Conservation (phyloP, 129 eudicot genomes). For the Tanacetum coccineum region DNA sequence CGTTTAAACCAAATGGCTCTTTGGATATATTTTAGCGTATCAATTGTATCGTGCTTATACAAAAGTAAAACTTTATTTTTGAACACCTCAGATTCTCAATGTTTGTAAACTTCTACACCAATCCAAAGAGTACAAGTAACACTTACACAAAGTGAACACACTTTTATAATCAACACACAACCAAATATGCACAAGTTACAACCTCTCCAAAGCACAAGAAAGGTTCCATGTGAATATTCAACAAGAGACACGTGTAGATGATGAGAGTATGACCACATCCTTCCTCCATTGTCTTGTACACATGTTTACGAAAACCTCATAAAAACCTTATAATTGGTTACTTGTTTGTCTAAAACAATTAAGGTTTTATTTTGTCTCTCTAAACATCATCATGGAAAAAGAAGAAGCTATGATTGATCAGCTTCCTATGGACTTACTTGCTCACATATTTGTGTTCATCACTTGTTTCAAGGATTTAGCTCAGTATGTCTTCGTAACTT, state of each 20-base stretch:
- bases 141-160: slow-evolving; percentile 33
- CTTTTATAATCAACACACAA: slow-evolving; percentile 17
- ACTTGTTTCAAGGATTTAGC: slow-evolving; percentile 93
- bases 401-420: slow-evolving; percentile 63
- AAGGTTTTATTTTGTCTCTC: slow-evolving; percentile 9
- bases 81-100: no score
- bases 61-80: no score
- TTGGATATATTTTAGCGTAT: no score
- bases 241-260: slow-evolving; percentile 30
- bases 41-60: no score
- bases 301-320: slow-evolving; percentile 25
- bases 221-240: slow-evolving; percentile 32
- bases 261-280: slow-evolving; percentile 35
- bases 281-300: slow-evolving; percentile 18
- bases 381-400: slow-evolving; percentile 18
- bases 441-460: slow-evolving; percentile 68
- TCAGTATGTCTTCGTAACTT: slow-evolving; percentile 35
- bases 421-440: slow-evolving; percentile 79
- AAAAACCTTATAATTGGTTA: slow-evolving; percentile 1
- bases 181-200: slow-evolving; percentile 18
- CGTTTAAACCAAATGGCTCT: no score
- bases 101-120: background rate
- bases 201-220: background rate
- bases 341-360: background rate
- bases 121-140: slow-evolving; percentile 17